phyloP scores from a whole-genome alignment of 2,329 filamentous ascomycete genomes.

The Colletotrichum sp. region DNA sequence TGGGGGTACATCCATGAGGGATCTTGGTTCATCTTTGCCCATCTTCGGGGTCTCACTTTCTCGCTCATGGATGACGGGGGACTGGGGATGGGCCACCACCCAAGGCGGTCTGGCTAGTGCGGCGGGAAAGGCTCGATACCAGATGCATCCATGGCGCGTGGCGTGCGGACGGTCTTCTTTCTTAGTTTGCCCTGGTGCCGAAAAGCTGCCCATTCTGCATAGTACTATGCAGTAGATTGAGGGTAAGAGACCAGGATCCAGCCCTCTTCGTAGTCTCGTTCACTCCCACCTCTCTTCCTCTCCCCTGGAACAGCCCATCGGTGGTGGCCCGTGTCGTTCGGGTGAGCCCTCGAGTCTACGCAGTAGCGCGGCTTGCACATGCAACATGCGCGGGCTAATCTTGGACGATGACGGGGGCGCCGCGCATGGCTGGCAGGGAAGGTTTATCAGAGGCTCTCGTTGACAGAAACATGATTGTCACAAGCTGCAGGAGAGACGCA shows the following conservation, averaged over 20 bases:
- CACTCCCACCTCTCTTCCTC: background rate
- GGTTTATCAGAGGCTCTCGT: background rate
- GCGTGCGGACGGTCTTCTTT: background rate
- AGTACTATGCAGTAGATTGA: too few species aligned
- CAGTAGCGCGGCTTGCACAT: background rate
- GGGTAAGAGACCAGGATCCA: background rate
- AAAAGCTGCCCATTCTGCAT: background rate
- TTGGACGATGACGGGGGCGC: background rate
- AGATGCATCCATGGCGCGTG: background rate
- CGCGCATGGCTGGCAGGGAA: background rate
- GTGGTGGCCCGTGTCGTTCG: background rate
- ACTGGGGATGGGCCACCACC: background rate
- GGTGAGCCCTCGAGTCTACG: background rate
- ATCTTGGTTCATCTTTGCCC: constrained; percentile 4
- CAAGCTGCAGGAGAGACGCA: background rate
- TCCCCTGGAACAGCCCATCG: background rate
- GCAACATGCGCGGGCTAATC: background rate
- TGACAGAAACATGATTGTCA: constrained; percentile 19
- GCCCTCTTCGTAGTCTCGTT: background rate
- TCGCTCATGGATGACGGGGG: background rate
- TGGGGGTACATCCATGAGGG: background rate
- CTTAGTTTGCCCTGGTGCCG: background rate
- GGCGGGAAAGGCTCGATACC: background rate
- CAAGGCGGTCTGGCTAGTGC: constrained; percentile 5
- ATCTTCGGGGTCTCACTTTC: background rate